Conservation (phyloP, 257 asterid species). For the Craterostigma plantagineum region DNA sequence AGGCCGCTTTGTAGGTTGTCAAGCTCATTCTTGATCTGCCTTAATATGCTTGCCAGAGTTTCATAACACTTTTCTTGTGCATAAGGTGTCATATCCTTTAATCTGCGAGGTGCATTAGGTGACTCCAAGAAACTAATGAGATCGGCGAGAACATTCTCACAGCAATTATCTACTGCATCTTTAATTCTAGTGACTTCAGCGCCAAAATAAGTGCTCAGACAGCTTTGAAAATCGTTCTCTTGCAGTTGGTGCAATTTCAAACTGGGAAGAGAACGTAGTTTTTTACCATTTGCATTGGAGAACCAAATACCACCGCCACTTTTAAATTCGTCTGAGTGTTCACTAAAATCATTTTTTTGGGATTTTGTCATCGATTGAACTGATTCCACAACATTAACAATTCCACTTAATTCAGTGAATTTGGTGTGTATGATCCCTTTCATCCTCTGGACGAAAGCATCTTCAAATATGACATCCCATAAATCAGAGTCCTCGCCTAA, state of each 20-base stretch:
- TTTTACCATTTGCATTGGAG: slow-evolving; percentile 47
- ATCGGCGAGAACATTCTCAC: slow-evolving; percentile 67
- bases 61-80: slow-evolving; percentile 63
- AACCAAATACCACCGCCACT: slow-evolving; percentile 87
- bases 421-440: slow-evolving; percentile 51
- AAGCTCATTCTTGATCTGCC: slow-evolving; percentile 55
- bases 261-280: slow-evolving; percentile 22
- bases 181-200: slow-evolving; percentile 77
- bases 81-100: slow-evolving; percentile 71
- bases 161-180: slow-evolving; percentile 74
- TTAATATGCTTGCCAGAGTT: slow-evolving; percentile 52
- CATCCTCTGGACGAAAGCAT: slow-evolving; percentile 90
- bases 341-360: slow-evolving; percentile 32
- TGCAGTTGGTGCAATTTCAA: slow-evolving; percentile 39
- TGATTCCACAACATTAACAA: slow-evolving; percentile 51
- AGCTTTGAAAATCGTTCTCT: slow-evolving; percentile 57
- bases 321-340: slow-evolving; percentile 35
- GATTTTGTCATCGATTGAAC: slow-evolving; percentile 34
- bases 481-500: slow-evolving; percentile 89
- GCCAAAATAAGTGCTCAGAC: slow-evolving; percentile 74
- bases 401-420: slow-evolving; percentile 51
- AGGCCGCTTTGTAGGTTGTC: slow-evolving; percentile 36
- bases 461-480: slow-evolving; percentile 93
- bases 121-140: slow-evolving; percentile 79
- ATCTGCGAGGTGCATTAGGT: slow-evolving; percentile 66